Evolutionary conservation across 2,329 filamentous ascomycete species (phyloP), one percentile per base, ranked within the genome.

Genomic region (Thelonectria discophora): DNA sequence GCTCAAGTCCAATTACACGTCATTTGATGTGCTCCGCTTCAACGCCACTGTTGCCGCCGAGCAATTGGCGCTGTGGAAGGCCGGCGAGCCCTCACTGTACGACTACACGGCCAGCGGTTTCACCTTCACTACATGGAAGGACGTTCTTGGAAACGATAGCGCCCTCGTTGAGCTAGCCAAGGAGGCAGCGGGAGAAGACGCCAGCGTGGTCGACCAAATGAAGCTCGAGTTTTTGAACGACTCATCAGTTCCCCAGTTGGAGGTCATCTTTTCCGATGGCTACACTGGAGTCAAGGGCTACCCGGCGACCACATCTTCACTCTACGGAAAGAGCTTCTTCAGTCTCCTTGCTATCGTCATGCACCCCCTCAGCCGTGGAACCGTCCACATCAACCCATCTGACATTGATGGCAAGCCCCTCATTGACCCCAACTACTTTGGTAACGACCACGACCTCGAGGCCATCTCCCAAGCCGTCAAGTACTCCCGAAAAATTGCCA

Each of bases 271-370:
- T 17, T 72, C 73, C 1, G 70, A 72, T 30, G 74, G 74, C 10
- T 74, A 72, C 55, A 69, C 73, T 8, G 73, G 73, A 34, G 69
- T 70, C 9, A 69, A 71, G 17, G 72, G 73, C 0, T 72, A 73
- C 32, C 67, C 70, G 4, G 69, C 66, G n/a, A 71, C 70, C 58
- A 73, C 60, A 0, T 69, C 67, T 0, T 47, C 65, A 1, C 67
- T 69, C 10, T 69, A 58, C 11, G 67, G 67, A 3, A 61, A 69
- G 18, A 56, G 76, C 39, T 78, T 77, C 58, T 67, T 79, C 34
- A 83, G 85, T 13, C 78, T 84, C 60, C 83, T 84, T 65, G 81
- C 82, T 0, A 86, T 86, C 62, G 83, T 87, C 24, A 85, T 85
- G 55, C 88, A 89, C 58, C 87, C 88, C 0, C 83, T 86, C 67